Percentiles rank a stretch among this genome's conserved stretches.
phyloP scores from a whole-genome alignment of 2,329 filamentous ascomycete genomes.

The Ophiostoma montium region DNA sequence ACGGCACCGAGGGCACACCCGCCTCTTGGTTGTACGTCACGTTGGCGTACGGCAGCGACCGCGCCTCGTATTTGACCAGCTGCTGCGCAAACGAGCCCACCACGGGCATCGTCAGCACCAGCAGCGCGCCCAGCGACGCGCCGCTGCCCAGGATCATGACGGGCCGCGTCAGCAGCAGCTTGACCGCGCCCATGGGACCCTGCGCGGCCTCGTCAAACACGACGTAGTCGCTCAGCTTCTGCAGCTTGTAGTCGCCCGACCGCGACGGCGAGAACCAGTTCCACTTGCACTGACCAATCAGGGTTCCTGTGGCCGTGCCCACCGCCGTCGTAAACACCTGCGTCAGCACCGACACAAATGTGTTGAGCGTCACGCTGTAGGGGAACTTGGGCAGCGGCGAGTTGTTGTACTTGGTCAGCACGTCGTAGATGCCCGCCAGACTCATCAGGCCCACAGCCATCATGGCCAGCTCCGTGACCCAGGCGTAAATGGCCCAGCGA shows the following conservation, averaged over 20 bases:
- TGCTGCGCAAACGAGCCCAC: slow-evolving; percentile 3
- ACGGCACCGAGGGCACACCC: not conserved
- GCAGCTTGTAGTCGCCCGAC: not conserved
- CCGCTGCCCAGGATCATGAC: not conserved
- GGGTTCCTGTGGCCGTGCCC: not conserved
- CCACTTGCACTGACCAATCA: slow-evolving; percentile 5
- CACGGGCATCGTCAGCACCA: not conserved
- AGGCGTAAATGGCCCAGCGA: not conserved
- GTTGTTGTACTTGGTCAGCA: slow-evolving; percentile 1
- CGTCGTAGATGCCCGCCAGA: not conserved
- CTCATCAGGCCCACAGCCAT: not conserved
- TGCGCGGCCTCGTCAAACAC: not conserved
- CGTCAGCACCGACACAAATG: slow-evolving; percentile 4
- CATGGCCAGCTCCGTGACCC: not conserved
- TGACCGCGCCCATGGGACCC: slow-evolving; percentile 1
- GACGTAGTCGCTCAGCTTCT: not conserved
- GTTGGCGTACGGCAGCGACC: not conserved
- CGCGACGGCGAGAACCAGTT: not conserved
- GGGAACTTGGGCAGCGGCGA: slow-evolving; percentile 1
- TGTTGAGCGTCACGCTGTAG: slow-evolving; percentile 3
- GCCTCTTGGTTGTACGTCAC: not conserved
- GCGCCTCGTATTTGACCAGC: not conserved
- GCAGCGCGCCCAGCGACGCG: not conserved
- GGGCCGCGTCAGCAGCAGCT: not conserved
- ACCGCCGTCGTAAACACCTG: not conserved